A percentile compares a stretch with the other conserved stretches of the same genome.
Conservation (phyloP, 495 filamentous ascomycete species). For the Annulohypoxylon bovei region DNA sequence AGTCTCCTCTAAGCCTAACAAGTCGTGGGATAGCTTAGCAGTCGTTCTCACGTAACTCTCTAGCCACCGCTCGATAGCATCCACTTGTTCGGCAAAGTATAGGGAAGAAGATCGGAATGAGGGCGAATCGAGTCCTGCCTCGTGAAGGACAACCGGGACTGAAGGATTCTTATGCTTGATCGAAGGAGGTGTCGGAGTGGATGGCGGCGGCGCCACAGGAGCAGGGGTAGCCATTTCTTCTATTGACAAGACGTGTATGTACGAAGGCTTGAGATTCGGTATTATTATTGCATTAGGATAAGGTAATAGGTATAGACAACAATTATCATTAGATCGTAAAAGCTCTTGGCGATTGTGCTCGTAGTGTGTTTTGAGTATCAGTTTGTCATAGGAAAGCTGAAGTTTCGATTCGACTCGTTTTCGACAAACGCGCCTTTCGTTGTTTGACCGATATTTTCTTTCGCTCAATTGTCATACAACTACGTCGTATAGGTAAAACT, state of each 20-base stretch:
- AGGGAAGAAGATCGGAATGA: constrained; percentile 89
- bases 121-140: constrained; percentile 94
- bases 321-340: constrained; percentile 12
- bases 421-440: constrained; percentile 15
- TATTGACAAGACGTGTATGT: constrained; percentile 1
- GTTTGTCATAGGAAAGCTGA: not conserved
- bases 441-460: constrained; percentile 1
- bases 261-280: constrained; percentile 8
- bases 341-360: not conserved
- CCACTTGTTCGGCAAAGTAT: constrained; percentile 93
- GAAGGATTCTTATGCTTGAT: constrained; percentile 50
- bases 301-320: not conserved
- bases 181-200: constrained; percentile 19
- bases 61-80: constrained; percentile 91
- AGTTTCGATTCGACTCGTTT: not conserved
- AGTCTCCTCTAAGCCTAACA: constrained; percentile 71
- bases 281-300: constrained; percentile 31
- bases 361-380: not conserved
- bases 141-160: constrained; percentile 86
- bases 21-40: constrained; percentile 78
- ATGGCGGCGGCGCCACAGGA: constrained; percentile 15
- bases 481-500: not conserved
- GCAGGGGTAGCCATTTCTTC: constrained; percentile 33
- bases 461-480: constrained; percentile 1
- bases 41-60: constrained; percentile 84